Conservation (phyloP, 306 rosid species). For the Prunus davidiana region DNA sequence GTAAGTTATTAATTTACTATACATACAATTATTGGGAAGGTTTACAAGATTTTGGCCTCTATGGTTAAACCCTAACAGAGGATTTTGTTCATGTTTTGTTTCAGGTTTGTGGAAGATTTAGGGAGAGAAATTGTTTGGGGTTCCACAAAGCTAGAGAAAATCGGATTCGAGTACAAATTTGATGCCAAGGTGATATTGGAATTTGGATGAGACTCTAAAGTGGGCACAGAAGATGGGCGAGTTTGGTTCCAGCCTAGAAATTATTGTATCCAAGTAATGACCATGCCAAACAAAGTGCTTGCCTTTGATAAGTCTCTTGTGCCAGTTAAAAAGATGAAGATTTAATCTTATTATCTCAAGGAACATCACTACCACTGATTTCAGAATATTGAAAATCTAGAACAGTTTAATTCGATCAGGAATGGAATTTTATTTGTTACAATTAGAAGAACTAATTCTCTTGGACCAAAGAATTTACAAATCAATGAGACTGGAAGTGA, state of each 20-base stretch:
- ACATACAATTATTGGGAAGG: no score
- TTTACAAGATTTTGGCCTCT: no score
- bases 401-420: no score
- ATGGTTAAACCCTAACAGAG: background rate
- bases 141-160: constrained; percentile 14
- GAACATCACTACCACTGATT: no score
- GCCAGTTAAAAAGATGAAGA: background rate
- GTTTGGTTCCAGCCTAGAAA: background rate
- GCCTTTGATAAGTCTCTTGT: background rate
- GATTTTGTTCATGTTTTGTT: background rate
- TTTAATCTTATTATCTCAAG: background rate
- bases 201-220: constrained; percentile 6
- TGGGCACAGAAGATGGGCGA: constrained; percentile 13
- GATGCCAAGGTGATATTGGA: constrained; percentile 22
- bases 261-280: background rate
- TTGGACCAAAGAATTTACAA: constrained; percentile 4
- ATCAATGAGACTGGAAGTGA: background rate
- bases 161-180: constrained; percentile 22
- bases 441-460: background rate
- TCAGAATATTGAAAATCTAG: no score
- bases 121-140: constrained; percentile 20
- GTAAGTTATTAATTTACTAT: background rate
- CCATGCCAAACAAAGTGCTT: background rate
- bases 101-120: constrained; percentile 21
- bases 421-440: constrained; percentile 8